phyloP scores from a whole-genome alignment of 306 rosid genomes.

The Pyrus pyrifolia region DNA sequence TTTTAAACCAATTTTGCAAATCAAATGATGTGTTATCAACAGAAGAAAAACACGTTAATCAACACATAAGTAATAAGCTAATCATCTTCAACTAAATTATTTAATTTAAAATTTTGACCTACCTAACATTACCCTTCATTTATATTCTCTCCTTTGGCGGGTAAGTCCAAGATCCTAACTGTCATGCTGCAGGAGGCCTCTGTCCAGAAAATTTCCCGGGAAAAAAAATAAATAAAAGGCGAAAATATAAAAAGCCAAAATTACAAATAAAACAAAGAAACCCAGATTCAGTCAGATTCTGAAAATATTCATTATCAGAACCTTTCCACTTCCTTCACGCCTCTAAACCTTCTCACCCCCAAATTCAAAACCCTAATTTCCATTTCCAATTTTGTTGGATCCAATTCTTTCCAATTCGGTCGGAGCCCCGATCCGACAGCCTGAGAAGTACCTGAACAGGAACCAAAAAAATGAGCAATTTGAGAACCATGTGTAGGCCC shows the following conservation, averaged over 20 bases:
- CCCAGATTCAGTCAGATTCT: slow-evolving; percentile 35
- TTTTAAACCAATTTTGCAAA: too few relatives aligned
- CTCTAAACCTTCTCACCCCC: slow-evolving; percentile 19
- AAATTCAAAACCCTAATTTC: neutral
- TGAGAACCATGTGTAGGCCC: slow-evolving; percentile 53
- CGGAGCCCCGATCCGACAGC: neutral
- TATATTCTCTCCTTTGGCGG: neutral
- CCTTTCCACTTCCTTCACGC: slow-evolving; percentile 23
- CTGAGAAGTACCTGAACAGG: neutral
- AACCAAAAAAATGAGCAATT: slow-evolving; percentile 44
- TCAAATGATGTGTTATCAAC: too few relatives aligned
- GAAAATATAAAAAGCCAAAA: neutral
- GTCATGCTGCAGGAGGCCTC: slow-evolving; percentile 1
- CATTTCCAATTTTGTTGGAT: neutral
- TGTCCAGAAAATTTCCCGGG: slow-evolving; percentile 25
- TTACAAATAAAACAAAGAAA: neutral
- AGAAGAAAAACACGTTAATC: accelerated
- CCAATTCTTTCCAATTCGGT: slow-evolving; percentile 2
- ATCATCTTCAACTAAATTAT: too few relatives aligned
- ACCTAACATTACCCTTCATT: accelerated
- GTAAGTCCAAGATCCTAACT: neutral
- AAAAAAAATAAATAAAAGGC: neutral
- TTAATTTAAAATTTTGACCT: too few relatives aligned
- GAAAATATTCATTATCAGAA: slow-evolving; percentile 16
- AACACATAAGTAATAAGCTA: too few relatives aligned